phyloP scores from a whole-genome alignment of 345 rosid species.

The Isatis tinctoria region DNA sequence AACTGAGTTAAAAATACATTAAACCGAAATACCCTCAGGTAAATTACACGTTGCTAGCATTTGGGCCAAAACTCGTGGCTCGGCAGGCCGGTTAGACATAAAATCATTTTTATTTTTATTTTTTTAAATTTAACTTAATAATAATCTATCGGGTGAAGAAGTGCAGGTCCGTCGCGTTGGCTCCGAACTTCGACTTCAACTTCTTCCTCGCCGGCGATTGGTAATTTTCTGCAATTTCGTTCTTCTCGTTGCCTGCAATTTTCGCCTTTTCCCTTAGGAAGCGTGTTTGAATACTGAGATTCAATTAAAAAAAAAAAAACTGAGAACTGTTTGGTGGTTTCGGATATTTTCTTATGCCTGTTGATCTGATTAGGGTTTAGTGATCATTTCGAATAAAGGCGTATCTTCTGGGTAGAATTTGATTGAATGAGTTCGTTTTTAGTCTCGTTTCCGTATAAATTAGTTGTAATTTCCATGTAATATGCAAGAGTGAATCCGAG shows the following conservation, averaged over 20 bases:
- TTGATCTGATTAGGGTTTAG: constrained; percentile 27
- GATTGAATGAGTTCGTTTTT: constrained; percentile 9
- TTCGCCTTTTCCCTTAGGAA: neutral
- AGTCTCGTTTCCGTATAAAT: neutral
- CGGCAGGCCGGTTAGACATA: neutral
- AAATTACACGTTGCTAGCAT: neutral
- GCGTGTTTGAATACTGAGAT: neutral
- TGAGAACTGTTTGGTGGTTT: neutral
- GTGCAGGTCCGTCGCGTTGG: constrained; percentile 17
- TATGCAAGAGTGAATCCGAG: constrained; percentile 8
- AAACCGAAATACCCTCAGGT: neutral
- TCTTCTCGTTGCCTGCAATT: neutral
- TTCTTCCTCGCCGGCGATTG: constrained; percentile 26
- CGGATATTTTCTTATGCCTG: neutral
- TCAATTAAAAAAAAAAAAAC: neutral
- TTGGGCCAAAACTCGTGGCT: constrained; percentile 21
- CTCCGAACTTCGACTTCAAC: constrained; percentile 15
- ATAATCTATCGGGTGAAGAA: constrained; percentile 15
- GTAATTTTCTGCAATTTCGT: constrained; percentile 10
- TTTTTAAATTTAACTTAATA: neutral
- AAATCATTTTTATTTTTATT: neutral
- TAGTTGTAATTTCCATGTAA: neutral
- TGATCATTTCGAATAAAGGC: neutral
- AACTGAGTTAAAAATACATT: neutral
- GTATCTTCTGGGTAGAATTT: constrained; percentile 3